Percentiles rank a stretch among this genome's conserved stretches.
Evolutionary conservation across 2,329 filamentous ascomycete genomes (phyloP).

Genomic region (Phaeosphaeria sp.): DNA sequence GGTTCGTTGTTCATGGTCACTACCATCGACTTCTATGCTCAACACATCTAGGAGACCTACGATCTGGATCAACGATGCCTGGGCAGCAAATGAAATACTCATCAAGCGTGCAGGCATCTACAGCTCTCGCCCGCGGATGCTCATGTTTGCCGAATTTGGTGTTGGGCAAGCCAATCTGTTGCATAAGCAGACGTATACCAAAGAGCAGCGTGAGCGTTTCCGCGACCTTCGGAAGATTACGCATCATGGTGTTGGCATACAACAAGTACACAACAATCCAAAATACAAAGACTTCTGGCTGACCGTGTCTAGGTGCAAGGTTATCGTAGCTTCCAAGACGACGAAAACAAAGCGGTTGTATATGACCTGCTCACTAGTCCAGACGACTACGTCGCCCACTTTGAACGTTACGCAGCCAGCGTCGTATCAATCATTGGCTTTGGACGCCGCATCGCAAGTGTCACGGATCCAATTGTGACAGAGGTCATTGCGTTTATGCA

Average conservation of each 20-base stretch:
- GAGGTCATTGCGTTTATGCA: conserved; percentile 64
- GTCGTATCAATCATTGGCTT: conserved; percentile 64
- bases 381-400: conserved; percentile 57
- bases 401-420: conserved; percentile 60
- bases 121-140: conserved; percentile 57
- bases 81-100: conserved; percentile 59
- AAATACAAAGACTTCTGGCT: neutral
- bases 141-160: conserved; percentile 52
- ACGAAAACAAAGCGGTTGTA: conserved; percentile 62
- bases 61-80: conserved; percentile 54
- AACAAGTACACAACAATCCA: conserved; percentile 52
- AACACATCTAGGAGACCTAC: conserved; percentile 24
- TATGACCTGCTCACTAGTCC: conserved; percentile 54
- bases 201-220: conserved; percentile 37
- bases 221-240: conserved; percentile 39
- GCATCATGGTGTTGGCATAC: conserved; percentile 48
- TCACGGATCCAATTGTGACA: conserved; percentile 62
- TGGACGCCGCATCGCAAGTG: conserved; percentile 58
- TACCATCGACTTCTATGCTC: neutral
- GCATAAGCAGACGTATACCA: conserved; percentile 41
- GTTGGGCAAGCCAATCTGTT: conserved; percentile 43
- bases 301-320: conserved; percentile 17
- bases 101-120: conserved; percentile 61
- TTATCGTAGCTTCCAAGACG: conserved; percentile 65
- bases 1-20: conserved; percentile 15